Conservation (phyloP, 2,329 filamentous ascomycete species). For the Tricladium varicosporioides region DNA sequence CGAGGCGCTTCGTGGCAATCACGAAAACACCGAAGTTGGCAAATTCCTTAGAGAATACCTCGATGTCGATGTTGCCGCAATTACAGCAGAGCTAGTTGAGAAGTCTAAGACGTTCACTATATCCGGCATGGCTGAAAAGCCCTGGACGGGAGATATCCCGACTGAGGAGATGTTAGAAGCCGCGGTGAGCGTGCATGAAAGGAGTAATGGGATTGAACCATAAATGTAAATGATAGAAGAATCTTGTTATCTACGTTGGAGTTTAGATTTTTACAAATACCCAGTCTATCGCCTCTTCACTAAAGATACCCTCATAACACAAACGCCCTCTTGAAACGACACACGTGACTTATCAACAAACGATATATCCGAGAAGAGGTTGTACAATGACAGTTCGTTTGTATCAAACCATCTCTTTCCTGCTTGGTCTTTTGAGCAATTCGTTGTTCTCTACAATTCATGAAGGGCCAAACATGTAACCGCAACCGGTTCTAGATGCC, state of each 20-base stretch:
- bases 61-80: slow-evolving; percentile 70
- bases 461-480: no score
- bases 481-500: no score
- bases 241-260: background rate
- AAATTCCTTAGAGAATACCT: slow-evolving; percentile 78
- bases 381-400: background rate
- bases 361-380: background rate
- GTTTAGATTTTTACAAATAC: background rate
- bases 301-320: no score
- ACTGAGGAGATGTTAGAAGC: slow-evolving; percentile 22
- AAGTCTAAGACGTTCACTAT: slow-evolving; percentile 21
- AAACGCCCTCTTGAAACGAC: no score
- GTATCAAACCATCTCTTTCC: no score
- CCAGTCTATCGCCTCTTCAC: background rate
- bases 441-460: no score
- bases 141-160: slow-evolving; percentile 28
- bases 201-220: background rate
- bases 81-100: slow-evolving; percentile 67
- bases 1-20: slow-evolving; percentile 72
- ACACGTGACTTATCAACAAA: no score
- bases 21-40: slow-evolving; percentile 93
- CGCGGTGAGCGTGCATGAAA: slow-evolving; percentile 12
- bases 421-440: no score
- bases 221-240: background rate
- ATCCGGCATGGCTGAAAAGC: slow-evolving; percentile 1